phyloP scores from a whole-genome alignment of 352 stramenopile genomes.

The Peronospora destructor region DNA sequence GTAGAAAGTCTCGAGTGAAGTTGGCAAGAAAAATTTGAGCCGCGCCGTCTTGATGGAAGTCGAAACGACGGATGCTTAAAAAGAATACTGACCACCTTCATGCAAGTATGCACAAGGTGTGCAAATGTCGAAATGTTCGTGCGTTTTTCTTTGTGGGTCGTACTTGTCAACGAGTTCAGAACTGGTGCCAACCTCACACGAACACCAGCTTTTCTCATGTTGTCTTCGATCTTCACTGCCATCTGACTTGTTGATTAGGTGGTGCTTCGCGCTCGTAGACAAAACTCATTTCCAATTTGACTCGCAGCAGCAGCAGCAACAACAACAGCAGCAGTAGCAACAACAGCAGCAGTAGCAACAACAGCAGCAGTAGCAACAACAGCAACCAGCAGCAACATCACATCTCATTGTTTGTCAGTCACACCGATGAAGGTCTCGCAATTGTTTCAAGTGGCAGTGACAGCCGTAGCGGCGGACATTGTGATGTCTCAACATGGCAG shows the following conservation, averaged over 20 bases:
- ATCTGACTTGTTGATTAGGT: constrained; percentile 9
- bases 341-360: constrained; percentile 8
- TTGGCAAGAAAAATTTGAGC: neutral
- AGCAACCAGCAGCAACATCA: constrained; percentile 3
- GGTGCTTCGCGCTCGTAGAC: constrained; percentile 7
- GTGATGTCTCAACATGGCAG: constrained; percentile 16
- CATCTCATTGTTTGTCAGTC: constrained; percentile 1
- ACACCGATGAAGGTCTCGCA: constrained; percentile 26
- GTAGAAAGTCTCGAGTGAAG: constrained; percentile 8
- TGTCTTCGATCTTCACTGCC: constrained; percentile 2
- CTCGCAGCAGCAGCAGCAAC: constrained; percentile 5
- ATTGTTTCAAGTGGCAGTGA: constrained; percentile 18
- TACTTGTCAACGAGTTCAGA: constrained; percentile 8
- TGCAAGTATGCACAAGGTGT: constrained; percentile 10
- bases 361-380: constrained; percentile 10
- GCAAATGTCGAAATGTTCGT: constrained; percentile 12
- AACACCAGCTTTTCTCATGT: constrained; percentile 4
- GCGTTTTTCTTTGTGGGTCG: constrained; percentile 19
- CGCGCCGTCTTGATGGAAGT: constrained; percentile 1
- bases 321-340: neutral
- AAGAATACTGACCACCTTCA: constrained; percentile 15
- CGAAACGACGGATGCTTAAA: constrained; percentile 16
- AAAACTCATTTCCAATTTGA: constrained; percentile 27
- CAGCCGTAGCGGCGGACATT: constrained; percentile 12
- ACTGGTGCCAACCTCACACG: neutral